These are phyloP conservation scores for Candida coquimbonensis DNA, from an alignment of 805 yeast genomes.

Conservation along the genomic window DNA sequence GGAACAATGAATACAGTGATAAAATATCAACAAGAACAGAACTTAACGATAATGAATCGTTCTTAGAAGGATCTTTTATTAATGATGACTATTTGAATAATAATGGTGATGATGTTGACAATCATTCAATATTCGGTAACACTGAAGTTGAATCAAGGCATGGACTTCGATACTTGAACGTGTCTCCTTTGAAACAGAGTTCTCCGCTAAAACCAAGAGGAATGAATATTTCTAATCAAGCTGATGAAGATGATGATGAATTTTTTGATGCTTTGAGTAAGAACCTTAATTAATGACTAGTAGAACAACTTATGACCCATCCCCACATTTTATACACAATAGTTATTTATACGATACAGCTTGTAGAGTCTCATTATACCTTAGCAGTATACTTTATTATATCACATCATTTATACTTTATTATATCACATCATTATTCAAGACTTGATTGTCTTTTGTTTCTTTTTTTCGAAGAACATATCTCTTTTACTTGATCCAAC, in stretches of 20 bases:
- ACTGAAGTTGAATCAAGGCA: too few species aligned
- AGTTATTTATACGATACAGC: too few species aligned
- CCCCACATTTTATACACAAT: too few species aligned
- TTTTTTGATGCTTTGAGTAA: conserved; percentile 7
- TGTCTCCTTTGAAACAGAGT: too few species aligned
- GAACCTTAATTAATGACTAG: not conserved
- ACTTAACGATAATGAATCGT: conserved; percentile 13
- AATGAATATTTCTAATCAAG: not conserved
- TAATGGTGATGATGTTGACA: not conserved
- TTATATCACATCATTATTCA: not conserved
- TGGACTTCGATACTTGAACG: too few species aligned
- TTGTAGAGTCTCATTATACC: too few species aligned
- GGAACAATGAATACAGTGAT: not conserved
- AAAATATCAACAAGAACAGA: conserved; percentile 1
- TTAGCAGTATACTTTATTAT: not conserved
- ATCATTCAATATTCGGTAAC: not conserved
- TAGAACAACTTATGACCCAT: not conserved
- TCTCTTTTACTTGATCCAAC: conserved; percentile 74
- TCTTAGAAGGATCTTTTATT: conserved; percentile 21
- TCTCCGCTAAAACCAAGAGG: too few species aligned
- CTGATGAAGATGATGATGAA: conserved; percentile 1
- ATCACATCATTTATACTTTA: not conserved
- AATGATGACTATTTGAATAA: conserved; percentile 8
- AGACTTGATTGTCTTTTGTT: conserved; percentile 16
- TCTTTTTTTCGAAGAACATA: conserved; percentile 51